Base-by-base conservation (phyloP, 208 protist species). In the Trypanosoma lewisi region DNA sequence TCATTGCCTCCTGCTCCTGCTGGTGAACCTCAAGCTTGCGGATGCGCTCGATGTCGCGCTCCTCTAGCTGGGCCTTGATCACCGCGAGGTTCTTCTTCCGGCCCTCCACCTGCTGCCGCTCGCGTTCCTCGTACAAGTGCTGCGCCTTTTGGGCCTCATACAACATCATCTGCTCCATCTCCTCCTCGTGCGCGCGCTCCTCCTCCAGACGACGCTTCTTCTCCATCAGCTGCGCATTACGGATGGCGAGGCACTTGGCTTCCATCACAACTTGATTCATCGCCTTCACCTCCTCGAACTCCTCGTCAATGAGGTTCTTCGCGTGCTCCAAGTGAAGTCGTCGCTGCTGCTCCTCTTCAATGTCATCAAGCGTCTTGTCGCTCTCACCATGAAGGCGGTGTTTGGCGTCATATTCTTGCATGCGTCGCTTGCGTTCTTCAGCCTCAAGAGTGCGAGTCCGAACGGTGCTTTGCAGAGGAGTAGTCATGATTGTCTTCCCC, bases 1-100 rank as follows among this genome's bases (percentile, higher is more conserved):
- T 82, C 87, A 98, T 97, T 19, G 92, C 92, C 63, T 96, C 91
- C 63, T 96, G 87, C 77, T 98, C 95, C 58, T 95, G 85, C 67
- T 97, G 89, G 44, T 94, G 83, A 1, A 85, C 68, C 74, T 96
- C 89, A 19, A 97, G 79, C 59, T 94, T 77, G n/a, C 77, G 80
- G 25, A 98, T 69, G 30, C 92, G 80, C 30, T 96, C 86, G 41
- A 93, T 63, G 39, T 97, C 92, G 28, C 90, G 88, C 55, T 96
- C 84, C 3, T 81, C 73, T 48, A 98, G 85, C 84, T 98, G 95
- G 39, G 77, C 79, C 56, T 91, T 85, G 54, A 97, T 97, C 27
- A 89, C 78, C 14, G 73, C 77, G 3, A 91, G 78, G 56, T 94
- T 96, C 41, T 82, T 77, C 31, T 70, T 77, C 57, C 90, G 78